Evolutionary conservation across 148 eudicot genomes (phyloP).

Genomic region (Chenopodium quinoa): DNA sequence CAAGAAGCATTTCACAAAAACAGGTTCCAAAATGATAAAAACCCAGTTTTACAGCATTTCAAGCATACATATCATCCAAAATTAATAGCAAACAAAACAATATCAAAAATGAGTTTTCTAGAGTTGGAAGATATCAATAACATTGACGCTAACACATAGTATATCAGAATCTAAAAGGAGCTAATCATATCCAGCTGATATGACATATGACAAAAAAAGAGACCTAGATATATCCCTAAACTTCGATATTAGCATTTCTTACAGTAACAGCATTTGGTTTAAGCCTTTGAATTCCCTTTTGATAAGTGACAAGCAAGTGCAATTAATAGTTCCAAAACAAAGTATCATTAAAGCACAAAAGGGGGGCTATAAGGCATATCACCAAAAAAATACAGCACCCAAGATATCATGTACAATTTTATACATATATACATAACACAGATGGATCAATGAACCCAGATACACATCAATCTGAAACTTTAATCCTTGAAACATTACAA

Average conservation of each 20-base stretch:
- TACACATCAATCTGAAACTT: not conserved
- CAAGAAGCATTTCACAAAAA: not conserved
- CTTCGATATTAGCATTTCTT: not conserved
- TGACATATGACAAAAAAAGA: not conserved
- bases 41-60: not conserved
- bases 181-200: not conserved
- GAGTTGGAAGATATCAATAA: not conserved
- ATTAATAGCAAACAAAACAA: not conserved
- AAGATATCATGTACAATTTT: not conserved
- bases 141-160: not conserved
- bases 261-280: not conserved
- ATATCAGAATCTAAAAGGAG: not conserved
- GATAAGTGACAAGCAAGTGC: not conserved
- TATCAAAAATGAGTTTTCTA: not conserved
- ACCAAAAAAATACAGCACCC: not conserved
- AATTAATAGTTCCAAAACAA: not conserved
- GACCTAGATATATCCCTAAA: not conserved
- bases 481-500: not conserved
- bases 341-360: not conserved
- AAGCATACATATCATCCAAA: not conserved
- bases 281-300: not conserved
- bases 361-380: not conserved
- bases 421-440: not conserved
- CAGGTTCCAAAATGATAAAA: too few relatives aligned
- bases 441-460: not conserved